A percentile compares a stretch with the other conserved stretches of the same genome.
Evolutionary conservation across 352 stramenopile genomes (phyloP).

Genomic region (Aphanomyces astaci): DNA sequence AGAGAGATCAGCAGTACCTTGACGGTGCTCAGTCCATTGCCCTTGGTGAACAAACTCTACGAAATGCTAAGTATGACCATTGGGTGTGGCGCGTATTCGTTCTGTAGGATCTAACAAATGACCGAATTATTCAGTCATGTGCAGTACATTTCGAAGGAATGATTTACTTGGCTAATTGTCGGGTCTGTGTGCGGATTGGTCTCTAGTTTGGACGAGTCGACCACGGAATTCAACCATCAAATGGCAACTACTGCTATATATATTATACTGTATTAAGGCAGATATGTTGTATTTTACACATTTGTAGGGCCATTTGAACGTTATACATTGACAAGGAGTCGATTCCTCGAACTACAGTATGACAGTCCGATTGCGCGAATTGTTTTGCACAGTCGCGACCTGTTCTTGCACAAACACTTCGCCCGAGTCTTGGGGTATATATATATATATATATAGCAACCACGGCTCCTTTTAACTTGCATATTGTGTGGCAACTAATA

Average conservation of each 20-base stretch:
- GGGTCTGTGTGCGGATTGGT: conserved; percentile 11
- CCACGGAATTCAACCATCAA: conserved; percentile 21
- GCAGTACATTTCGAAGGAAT: no score
- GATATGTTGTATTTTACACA: neutral
- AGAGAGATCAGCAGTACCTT: no score
- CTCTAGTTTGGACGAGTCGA: conserved; percentile 15
- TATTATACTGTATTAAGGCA: no score
- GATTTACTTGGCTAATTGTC: neutral
- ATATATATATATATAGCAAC: no score
- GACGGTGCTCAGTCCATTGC: neutral
- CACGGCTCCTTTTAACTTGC: no score
- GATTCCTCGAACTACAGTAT: conserved; percentile 2
- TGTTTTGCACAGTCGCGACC: conserved; percentile 8
- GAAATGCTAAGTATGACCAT: conserved; percentile 10
- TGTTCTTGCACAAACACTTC: conserved; percentile 7
- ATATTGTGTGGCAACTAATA: no score
- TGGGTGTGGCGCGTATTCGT: conserved; percentile 6
- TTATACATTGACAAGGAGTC: conserved; percentile 9
- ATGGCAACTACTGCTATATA: no score
- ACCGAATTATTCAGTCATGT: no score
- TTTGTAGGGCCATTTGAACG: conserved; percentile 6
- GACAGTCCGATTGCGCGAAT: conserved; percentile 7
- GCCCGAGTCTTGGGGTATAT: conserved; percentile 11
- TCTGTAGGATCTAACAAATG: no score
- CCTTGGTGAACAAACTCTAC: neutral